Conservation (phyloP, 1,284 basidiomycete species). For the Trametes sp. region DNA sequence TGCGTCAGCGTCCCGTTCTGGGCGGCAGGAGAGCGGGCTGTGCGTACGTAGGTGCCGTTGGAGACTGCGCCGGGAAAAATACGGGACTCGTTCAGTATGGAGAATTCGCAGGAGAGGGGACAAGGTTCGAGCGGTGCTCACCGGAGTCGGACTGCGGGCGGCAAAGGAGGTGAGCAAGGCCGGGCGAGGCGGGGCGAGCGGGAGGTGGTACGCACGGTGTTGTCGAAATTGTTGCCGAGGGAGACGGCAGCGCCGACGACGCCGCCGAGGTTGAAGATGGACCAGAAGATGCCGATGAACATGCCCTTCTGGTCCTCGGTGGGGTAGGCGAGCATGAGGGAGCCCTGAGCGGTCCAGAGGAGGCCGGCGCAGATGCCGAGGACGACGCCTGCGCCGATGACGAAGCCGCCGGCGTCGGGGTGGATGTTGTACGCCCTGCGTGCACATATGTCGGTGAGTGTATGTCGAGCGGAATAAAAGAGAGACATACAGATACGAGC, state of each 20-base stretch:
- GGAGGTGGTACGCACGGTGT: conserved; percentile 40
- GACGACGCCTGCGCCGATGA: conserved; percentile 80
- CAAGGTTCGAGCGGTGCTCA: conserved; percentile 27
- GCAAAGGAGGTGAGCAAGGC: conserved; percentile 4
- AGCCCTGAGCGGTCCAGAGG: conserved; percentile 88
- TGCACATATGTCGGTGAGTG: conserved; percentile 12
- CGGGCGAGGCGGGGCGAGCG: neutral
- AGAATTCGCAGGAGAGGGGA: neutral
- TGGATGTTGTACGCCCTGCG: conserved; percentile 73
- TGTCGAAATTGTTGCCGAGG: conserved; percentile 58
- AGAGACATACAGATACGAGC: conserved; percentile 67
- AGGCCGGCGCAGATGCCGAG: conserved; percentile 86
- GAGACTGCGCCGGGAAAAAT: conserved; percentile 47
- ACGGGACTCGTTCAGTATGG: conserved; percentile 36
- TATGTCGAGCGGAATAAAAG: neutral
- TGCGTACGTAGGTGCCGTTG: conserved; percentile 68
- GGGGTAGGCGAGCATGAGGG: conserved; percentile 85
- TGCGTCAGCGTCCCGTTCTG: conserved; percentile 1
- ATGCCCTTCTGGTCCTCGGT: conserved; percentile 80
- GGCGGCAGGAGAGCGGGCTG: conserved; percentile 2
- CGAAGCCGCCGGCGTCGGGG: conserved; percentile 63
- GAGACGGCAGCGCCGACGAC: conserved; percentile 70
- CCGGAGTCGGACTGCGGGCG: conserved; percentile 41
- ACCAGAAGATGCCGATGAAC: conserved; percentile 80
- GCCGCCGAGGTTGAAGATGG: conserved; percentile 71